These are phyloP conservation scores for Paramecium sonneborni DNA, from an alignment of 73 alveolate genomes.

Conservation along the genomic window DNA sequence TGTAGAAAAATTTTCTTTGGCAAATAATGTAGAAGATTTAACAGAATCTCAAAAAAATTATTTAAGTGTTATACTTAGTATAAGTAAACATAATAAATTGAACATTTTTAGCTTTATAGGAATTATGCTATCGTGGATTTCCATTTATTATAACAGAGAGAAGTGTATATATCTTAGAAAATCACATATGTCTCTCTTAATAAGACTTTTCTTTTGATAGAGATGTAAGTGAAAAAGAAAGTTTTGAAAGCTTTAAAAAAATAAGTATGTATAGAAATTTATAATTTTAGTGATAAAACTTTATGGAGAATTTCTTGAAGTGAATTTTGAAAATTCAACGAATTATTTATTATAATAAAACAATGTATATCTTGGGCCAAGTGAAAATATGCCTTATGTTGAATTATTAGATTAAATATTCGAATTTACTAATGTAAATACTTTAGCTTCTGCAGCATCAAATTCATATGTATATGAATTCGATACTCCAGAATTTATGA, in stretches of 20 bases:
- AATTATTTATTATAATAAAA: background rate
- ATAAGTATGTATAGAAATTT: background rate
- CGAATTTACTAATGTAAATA: background rate
- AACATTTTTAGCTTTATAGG: background rate
- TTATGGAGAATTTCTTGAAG: background rate
- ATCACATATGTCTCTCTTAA: background rate
- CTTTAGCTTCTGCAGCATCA: background rate
- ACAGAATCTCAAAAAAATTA: background rate
- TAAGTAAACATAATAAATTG: background rate
- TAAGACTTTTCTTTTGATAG: background rate
- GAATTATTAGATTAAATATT: background rate
- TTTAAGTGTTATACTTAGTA: background rate
- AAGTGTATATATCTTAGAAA: background rate
- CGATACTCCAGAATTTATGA: constrained; percentile 46
- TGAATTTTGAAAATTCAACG: background rate
- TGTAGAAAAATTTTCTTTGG: background rate
- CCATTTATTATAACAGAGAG: background rate
- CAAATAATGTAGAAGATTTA: background rate
- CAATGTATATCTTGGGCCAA: constrained; percentile 14
- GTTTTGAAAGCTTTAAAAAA: background rate
- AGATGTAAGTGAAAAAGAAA: background rate
- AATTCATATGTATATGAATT: constrained; percentile 25
- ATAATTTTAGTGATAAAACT: background rate
- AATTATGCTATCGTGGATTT: constrained; percentile 18
- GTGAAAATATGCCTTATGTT: constrained; percentile 45